Conservation (phyloP, 495 filamentous ascomycete species). For the Choiromyces venosus region DNA sequence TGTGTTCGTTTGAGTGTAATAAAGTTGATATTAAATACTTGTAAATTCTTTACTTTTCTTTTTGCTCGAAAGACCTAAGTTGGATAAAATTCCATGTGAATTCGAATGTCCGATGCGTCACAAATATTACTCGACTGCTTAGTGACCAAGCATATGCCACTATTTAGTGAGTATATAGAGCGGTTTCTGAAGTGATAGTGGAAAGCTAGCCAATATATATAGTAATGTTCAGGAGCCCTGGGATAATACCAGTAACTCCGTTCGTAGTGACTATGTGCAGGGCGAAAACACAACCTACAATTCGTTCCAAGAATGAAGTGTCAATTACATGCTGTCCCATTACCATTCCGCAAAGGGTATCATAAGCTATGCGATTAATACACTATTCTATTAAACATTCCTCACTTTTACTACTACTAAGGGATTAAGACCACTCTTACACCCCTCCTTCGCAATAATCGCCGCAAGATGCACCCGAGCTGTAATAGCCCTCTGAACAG, state of each 20-base stretch:
- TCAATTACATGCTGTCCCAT: constrained; percentile 1
- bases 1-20: background rate
- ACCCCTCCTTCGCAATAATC: too few relatives aligned
- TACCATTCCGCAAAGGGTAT: background rate
- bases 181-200: background rate
- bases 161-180: background rate
- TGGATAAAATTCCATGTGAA: background rate
- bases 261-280: too few relatives aligned
- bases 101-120: background rate
- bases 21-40: background rate
- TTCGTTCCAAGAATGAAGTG: constrained; percentile 1
- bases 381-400: background rate
- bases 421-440: background rate
- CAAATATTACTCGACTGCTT: background rate
- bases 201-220: too few relatives aligned
- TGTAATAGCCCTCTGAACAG: background rate
- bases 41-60: background rate
- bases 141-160: background rate
- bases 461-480: background rate
- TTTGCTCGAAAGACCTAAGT: background rate
- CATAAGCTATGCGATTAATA: background rate
- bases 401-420: background rate
- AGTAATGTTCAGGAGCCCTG: background rate
- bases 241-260: background rate
- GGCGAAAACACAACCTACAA: background rate